Conservation (phyloP, 352 stramenopile genomes). For the Pythium phragmiticola region DNA sequence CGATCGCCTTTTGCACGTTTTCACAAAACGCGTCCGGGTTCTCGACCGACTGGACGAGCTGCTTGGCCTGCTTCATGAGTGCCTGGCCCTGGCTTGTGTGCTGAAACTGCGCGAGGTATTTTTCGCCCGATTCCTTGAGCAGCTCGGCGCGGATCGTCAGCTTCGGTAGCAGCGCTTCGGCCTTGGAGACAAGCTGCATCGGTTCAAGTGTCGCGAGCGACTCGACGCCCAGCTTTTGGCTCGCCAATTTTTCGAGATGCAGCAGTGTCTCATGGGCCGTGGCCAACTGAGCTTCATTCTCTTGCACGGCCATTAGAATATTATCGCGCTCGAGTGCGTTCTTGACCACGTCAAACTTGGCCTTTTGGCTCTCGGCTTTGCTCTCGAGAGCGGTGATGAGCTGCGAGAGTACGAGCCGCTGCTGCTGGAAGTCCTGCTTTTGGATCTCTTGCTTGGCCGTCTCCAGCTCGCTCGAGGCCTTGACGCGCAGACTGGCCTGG, state of each 20-base stretch:
- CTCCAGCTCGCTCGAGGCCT: conserved; percentile 46
- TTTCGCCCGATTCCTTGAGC: conserved; percentile 63
- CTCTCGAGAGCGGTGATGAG: conserved; percentile 60
- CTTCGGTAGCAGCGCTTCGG: conserved; percentile 62
- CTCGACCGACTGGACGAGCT: conserved; percentile 70
- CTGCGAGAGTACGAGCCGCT: conserved; percentile 58
- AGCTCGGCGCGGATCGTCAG: conserved; percentile 49
- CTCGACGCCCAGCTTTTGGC: conserved; percentile 53
- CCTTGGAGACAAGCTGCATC: conserved; percentile 51
- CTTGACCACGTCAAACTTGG: conserved; percentile 42
- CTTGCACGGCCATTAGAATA: conserved; percentile 50
- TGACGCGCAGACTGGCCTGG: conserved; percentile 39
- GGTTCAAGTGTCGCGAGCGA: conserved; percentile 61
- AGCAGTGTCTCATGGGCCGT: conserved; percentile 56
- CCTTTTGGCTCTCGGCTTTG: conserved; percentile 46
- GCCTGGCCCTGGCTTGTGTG: conserved; percentile 64
- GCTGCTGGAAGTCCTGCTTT: conserved; percentile 27
- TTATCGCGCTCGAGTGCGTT: conserved; percentile 37
- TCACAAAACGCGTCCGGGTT: conserved; percentile 70
- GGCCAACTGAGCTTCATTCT: conserved; percentile 56
- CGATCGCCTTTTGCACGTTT: conserved; percentile 69
- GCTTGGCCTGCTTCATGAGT: conserved; percentile 66
- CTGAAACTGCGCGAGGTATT: conserved; percentile 70
- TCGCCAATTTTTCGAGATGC: conserved; percentile 59
- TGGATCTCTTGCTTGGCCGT: conserved; percentile 36